Conservation (phyloP, 352 stramenopile genomes). For the Vaucheria bursata region DNA sequence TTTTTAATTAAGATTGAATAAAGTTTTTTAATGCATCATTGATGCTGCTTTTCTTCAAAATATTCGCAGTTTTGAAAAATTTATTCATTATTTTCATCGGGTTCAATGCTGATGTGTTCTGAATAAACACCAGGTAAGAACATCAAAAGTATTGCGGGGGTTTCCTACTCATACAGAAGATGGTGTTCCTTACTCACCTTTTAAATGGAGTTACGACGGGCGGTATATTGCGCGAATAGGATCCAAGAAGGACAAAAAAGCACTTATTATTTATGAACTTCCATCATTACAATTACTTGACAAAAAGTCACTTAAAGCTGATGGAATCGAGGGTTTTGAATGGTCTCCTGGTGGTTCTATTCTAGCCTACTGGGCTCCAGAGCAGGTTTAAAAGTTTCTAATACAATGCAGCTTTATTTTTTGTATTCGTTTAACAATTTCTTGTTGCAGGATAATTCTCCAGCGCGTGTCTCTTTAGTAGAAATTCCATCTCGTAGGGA, state of each 20-base stretch:
- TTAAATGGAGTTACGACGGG: constrained; percentile 93
- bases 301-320: constrained; percentile 79
- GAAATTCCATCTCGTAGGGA: constrained; percentile 85
- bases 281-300: constrained; percentile 92
- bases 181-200: constrained; percentile 61
- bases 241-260: constrained; percentile 74
- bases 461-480: constrained; percentile 90
- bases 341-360: constrained; percentile 88
- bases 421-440: background rate
- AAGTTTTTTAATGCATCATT: no score
- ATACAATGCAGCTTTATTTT: background rate
- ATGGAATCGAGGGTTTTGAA: constrained; percentile 92
- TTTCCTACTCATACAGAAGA: constrained; percentile 54
- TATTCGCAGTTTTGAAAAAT: no score
- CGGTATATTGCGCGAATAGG: constrained; percentile 84
- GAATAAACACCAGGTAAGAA: constrained; percentile 39
- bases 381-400: constrained; percentile 61
- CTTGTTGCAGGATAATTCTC: constrained; percentile 58
- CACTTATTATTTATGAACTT: constrained; percentile 84
- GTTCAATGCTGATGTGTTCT: no score
- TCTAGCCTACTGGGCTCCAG: constrained; percentile 92
- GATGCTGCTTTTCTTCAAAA: no score
- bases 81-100: no score
- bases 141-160: constrained; percentile 54
- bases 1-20: no score